phyloP scores from a whole-genome alignment of 371 early-diverging fungal genomes.

The Syncephalastrum contaminatum region DNA sequence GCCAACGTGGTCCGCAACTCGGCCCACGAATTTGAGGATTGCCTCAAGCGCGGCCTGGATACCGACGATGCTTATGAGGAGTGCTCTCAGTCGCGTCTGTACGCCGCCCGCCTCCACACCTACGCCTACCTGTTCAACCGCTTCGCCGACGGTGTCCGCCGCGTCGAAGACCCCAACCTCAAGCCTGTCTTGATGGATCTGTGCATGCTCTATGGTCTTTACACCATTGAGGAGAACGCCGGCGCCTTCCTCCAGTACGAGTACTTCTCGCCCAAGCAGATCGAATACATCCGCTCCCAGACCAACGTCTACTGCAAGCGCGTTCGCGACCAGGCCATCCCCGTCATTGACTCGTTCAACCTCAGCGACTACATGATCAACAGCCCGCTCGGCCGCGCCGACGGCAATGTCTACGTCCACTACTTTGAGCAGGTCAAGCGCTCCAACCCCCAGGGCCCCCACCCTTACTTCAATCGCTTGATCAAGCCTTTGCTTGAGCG shows the following conservation, averaged over 20 bases:
- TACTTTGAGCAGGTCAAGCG: slow-evolving; percentile 85
- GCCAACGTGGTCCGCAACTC: slow-evolving; percentile 84
- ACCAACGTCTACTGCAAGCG: slow-evolving; percentile 70
- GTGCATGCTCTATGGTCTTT: slow-evolving; percentile 81
- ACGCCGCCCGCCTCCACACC: slow-evolving; percentile 86
- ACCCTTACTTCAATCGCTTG: slow-evolving; percentile 79
- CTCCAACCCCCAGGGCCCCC: slow-evolving; percentile 72
- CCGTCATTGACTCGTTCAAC: slow-evolving; percentile 86
- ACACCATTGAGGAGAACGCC: slow-evolving; percentile 80
- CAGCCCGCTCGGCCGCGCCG: slow-evolving; percentile 85
- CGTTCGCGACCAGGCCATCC: slow-evolving; percentile 80
- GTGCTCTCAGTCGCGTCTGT: slow-evolving; percentile 79
- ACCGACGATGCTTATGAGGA: slow-evolving; percentile 86
- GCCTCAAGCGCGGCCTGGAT: slow-evolving; percentile 65
- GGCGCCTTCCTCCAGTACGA: slow-evolving; percentile 87
- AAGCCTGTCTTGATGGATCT: slow-evolving; percentile 60
- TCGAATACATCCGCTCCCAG: slow-evolving; percentile 61
- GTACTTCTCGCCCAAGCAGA: slow-evolving; percentile 78
- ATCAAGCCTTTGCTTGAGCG: slow-evolving; percentile 84
- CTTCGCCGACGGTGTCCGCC: slow-evolving; percentile 75
- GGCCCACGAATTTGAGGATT: slow-evolving; percentile 74
- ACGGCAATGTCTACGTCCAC: slow-evolving; percentile 86
- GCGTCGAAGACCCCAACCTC: slow-evolving; percentile 43
- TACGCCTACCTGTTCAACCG: slow-evolving; percentile 85
- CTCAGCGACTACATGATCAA: slow-evolving; percentile 86